Base-by-base conservation (phyloP, 306 rosid genomes). In the Dicorynia guianensis region DNA sequence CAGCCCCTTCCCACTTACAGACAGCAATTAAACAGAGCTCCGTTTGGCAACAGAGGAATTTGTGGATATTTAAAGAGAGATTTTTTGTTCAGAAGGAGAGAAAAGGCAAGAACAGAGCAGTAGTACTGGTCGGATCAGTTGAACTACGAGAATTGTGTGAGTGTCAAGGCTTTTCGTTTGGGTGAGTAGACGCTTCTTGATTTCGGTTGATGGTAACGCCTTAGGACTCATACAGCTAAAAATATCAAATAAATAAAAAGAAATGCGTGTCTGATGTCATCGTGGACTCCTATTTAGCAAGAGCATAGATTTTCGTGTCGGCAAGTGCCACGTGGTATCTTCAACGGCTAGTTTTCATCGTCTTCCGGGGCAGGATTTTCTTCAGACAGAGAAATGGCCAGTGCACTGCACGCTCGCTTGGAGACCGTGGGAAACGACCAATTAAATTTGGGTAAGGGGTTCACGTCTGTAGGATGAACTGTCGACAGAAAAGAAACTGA, bases 341-440 rank as follows among this genome's bases (percentile, higher is more conserved):
- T n/a, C 69, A 88, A 88, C 93, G 93, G 93, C 90, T 86, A 81
- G 80, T 72, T 84, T 67, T 42, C 14, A 20, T 68, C 61, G 48
- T 34, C 34, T 1, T 25, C 30, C 30, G 30, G 30, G 9, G 47
- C 9, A 34, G 60, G 47, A 8, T 6, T 59, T 63, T 0, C 0
- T 10, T 11, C 43, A 75, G 59, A 25, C 30, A 25, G 2, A 25
- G 30, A 2, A 25, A 25, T 25, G 30, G 30, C 30, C 30, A 25
- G 1, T 9, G 19, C 3, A 25, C 30, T 9, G 19, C 3, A 69
- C 50, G 74, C 39, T 18, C 7, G 6, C 4, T 0, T 5, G 11
- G 4, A 8, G 50, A 42, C 76, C 53, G 88, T 81, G 79, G 0
- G 0, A 1, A 10, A 35, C 68, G 59, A 30, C 17, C 71, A 14